Conservation (phyloP, 1,139 yeast genomes). For the Trichomonascaceae sp. region DNA sequence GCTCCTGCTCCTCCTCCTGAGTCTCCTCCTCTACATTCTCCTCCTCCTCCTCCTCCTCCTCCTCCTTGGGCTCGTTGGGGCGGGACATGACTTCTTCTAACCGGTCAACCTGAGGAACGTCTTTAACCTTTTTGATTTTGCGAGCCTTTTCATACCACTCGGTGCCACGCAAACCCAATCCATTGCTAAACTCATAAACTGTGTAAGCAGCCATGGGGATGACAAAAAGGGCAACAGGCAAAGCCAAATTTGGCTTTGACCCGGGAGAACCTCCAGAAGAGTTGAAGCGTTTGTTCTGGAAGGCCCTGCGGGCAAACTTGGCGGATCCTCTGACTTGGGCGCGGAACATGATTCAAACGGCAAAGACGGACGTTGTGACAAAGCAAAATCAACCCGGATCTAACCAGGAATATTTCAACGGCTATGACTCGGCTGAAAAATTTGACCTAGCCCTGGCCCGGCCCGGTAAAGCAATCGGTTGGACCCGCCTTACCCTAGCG, state of each 20-base stretch:
- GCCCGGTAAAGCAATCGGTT: too few species aligned
- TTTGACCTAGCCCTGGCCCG: too few species aligned
- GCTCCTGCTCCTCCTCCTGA: slow-evolving; percentile 1
- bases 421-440: too few species aligned
- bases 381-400: too few species aligned
- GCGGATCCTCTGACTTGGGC: background rate
- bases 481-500: too few species aligned
- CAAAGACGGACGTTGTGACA: too few species aligned
- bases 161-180: background rate
- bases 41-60: slow-evolving; percentile 1
- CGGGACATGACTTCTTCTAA: background rate
- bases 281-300: background rate
- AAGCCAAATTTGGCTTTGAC: background rate
- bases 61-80: background rate
- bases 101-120: background rate
- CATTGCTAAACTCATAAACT: background rate
- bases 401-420: too few species aligned
- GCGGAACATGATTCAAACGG: too few species aligned
- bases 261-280: background rate
- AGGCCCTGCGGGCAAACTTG: background rate
- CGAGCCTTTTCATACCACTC: background rate
- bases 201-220: background rate
- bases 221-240: background rate
- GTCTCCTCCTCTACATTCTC: slow-evolving; percentile 1
- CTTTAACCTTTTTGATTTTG: background rate